A percentile compares a stretch with the other conserved stretches of the same genome.
Evolutionary conservation across 176 grass and related monocot genomes (phyloP).

Genomic region (Carex kokanica): DNA sequence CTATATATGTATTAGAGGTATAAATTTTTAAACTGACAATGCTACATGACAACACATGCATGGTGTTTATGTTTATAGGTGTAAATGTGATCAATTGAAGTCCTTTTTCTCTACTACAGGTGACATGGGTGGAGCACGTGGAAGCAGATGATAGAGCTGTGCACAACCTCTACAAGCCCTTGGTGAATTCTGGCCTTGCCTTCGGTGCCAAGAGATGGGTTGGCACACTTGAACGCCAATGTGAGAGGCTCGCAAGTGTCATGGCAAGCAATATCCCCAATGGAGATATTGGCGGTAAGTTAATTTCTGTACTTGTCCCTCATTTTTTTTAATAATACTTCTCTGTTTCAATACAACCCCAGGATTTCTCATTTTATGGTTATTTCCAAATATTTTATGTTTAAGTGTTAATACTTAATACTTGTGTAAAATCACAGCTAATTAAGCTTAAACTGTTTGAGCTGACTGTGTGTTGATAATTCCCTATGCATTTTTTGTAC

Average conservation of each 20-base stretch:
- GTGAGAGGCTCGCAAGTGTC: slow-evolving; percentile 57
- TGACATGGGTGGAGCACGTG: slow-evolving; percentile 90
- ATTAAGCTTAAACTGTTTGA: not conserved
- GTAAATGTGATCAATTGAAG: not conserved
- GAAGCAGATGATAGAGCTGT: slow-evolving; percentile 60
- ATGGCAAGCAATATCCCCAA: slow-evolving; percentile 41
- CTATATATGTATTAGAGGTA: too few species aligned
- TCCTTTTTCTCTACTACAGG: slow-evolving; percentile 8
- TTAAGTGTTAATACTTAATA: not conserved
- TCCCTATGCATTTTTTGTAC: not conserved
- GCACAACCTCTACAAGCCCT: slow-evolving; percentile 62
- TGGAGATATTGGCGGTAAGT: slow-evolving; percentile 37
- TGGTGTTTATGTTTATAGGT: not conserved
- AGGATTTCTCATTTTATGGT: not conserved
- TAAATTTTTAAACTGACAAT: not conserved
- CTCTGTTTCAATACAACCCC: not conserved
- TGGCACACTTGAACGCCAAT: slow-evolving; percentile 60
- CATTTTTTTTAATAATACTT: not conserved
- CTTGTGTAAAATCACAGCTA: not conserved
- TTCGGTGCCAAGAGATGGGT: slow-evolving; percentile 80
- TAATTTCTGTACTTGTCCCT: not conserved
- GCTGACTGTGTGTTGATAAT: not conserved
- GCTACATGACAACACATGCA: not conserved
- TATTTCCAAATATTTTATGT: slow-evolving; percentile 7
- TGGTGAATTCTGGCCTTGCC: slow-evolving; percentile 63